Evolutionary conservation across 2,329 filamentous ascomycete genomes (phyloP).

Genomic region (Nemania abortiva): DNA sequence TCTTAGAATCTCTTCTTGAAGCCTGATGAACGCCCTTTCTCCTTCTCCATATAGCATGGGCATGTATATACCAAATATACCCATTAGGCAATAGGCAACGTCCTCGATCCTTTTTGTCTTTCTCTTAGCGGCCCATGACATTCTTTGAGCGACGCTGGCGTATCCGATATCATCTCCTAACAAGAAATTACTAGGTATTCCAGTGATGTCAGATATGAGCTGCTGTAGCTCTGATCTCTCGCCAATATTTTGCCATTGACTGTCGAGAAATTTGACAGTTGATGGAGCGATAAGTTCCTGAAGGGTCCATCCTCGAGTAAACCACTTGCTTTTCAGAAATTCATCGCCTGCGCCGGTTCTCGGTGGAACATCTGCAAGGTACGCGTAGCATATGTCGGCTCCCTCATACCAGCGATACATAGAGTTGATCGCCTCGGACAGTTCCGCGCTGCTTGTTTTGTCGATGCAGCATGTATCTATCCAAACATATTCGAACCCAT

Average conservation of each 20-base stretch:
- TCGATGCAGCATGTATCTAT: background rate
- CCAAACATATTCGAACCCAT: background rate
- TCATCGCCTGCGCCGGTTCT: no score
- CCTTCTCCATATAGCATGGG: conserved; percentile 18
- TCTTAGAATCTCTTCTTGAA: conserved; percentile 14
- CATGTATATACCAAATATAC: conserved; percentile 8
- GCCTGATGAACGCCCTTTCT: background rate
- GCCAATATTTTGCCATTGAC: background rate
- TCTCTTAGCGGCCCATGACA: conserved; percentile 3
- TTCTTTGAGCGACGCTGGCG: conserved; percentile 3
- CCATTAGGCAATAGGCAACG: conserved; percentile 17
- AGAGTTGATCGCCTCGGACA: background rate
- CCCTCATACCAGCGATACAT: background rate
- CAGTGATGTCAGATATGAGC: background rate
- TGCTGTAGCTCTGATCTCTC: background rate
- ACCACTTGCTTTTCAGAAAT: no score
- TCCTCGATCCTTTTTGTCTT: conserved; percentile 6
- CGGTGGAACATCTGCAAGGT: background rate
- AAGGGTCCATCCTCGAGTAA: no score
- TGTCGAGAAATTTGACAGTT: background rate
- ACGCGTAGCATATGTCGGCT: background rate
- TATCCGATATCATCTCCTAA: background rate
- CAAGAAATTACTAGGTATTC: background rate
- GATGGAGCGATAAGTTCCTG: background rate
- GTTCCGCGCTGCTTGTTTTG: background rate